A percentile compares a stretch with the other conserved stretches of the same genome.
phyloP scores from a whole-genome alignment of 768 basidiomycete species.

The Boletellus ananas region DNA sequence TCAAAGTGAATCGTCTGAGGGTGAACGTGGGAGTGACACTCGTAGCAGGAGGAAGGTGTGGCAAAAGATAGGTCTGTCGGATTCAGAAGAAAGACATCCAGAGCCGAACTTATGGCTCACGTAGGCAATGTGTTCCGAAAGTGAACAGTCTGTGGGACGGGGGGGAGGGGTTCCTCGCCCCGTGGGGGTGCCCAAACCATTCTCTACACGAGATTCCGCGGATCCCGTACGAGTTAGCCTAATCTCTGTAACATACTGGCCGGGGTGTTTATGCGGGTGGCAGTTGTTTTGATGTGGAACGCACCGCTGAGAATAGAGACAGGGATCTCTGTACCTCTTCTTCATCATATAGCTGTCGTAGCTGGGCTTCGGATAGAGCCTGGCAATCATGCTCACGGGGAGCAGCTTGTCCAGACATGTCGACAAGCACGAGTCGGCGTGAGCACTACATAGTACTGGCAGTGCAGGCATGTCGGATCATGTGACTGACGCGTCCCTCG shows the following conservation, averaged over 20 bases:
- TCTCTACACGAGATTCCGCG: neutral
- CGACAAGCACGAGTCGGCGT: too few relatives aligned
- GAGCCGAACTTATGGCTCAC: conserved; percentile 18
- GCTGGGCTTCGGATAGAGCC: conserved; percentile 46
- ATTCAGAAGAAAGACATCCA: conserved; percentile 10
- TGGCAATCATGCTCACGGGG: conserved; percentile 9
- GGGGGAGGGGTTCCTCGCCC: neutral
- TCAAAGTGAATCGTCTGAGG: conserved; percentile 47
- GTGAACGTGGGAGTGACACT: conserved; percentile 47
- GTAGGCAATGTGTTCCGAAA: conserved; percentile 25
- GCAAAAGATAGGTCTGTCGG: conserved; percentile 40
- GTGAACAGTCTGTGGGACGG: conserved; percentile 15
- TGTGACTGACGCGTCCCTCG: conserved; percentile 26
- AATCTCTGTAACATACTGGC: conserved; percentile 61
- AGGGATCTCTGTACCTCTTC: conserved; percentile 64
- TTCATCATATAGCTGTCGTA: conserved; percentile 57
- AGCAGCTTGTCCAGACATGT: conserved; percentile 11
- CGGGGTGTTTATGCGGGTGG: neutral
- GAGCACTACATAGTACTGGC: neutral
- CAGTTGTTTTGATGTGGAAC: conserved; percentile 18
- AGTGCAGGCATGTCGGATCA: conserved; percentile 13
- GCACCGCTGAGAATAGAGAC: conserved; percentile 55
- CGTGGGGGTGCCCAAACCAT: neutral
- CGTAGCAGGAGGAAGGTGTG: conserved; percentile 42
- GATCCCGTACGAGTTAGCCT: conserved; percentile 28